phyloP scores from a whole-genome alignment of 768 basidiomycete species.

The Obba rivulosa region DNA sequence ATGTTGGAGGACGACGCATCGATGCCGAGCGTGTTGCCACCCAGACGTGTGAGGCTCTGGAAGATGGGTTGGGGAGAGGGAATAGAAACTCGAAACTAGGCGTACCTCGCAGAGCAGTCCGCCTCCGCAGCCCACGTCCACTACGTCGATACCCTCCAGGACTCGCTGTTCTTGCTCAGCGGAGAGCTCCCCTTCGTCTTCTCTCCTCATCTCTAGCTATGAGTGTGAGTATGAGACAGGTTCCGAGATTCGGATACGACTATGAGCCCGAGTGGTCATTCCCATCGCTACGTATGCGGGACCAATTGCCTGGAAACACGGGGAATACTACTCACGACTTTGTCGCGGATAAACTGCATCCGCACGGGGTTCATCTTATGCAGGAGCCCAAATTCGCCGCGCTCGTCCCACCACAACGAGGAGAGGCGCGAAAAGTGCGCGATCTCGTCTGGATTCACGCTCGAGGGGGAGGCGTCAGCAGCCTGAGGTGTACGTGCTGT shows the following conservation, averaged over 20 bases:
- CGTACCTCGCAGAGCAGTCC: slow-evolving; percentile 87
- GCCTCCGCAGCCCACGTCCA: slow-evolving; percentile 96
- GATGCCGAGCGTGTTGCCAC: slow-evolving; percentile 84
- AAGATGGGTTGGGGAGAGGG: neutral
- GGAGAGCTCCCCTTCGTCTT: slow-evolving; percentile 38
- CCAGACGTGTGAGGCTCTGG: slow-evolving; percentile 82
- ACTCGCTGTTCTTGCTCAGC: slow-evolving; percentile 24
- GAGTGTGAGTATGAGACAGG: neutral
- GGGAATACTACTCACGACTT: slow-evolving; percentile 34
- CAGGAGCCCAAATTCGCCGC: slow-evolving; percentile 81
- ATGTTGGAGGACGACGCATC: slow-evolving; percentile 91
- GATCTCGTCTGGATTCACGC: slow-evolving; percentile 77
- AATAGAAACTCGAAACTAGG: neutral
- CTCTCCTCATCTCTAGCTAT: slow-evolving; percentile 48
- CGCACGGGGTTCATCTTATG: slow-evolving; percentile 95
- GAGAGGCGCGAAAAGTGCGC: slow-evolving; percentile 86
- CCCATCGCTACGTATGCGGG: neutral
- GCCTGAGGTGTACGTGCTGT: neutral
- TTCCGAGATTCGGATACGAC: neutral
- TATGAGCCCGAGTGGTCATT: too few relatives aligned
- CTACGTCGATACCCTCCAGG: slow-evolving; percentile 62
- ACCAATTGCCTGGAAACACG: neutral
- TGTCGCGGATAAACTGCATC: slow-evolving; percentile 76
- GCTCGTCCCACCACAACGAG: slow-evolving; percentile 94
- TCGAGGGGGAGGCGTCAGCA: slow-evolving; percentile 22